phyloP scores from a whole-genome alignment of 495 filamentous ascomycete species.

The Xylaria venustula region DNA sequence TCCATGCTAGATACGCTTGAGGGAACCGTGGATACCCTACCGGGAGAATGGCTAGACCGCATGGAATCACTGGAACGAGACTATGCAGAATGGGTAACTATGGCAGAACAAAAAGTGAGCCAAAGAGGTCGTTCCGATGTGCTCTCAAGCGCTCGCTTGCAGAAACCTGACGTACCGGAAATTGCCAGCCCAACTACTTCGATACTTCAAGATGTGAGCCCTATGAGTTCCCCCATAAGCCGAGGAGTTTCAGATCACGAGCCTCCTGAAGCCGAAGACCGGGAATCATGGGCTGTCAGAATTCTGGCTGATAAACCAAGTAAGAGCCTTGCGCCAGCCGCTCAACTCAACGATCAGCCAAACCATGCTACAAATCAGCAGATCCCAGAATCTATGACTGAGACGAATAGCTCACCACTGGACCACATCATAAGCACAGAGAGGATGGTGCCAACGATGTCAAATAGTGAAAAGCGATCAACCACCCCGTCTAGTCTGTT shows the following conservation, averaged over 20 bases:
- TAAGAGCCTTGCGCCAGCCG: background rate
- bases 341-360: background rate
- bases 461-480: background rate
- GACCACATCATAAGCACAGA: background rate
- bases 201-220: slow-evolving; percentile 21
- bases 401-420: background rate
- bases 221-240: slow-evolving; percentile 9
- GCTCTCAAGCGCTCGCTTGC: background rate
- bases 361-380: background rate
- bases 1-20: slow-evolving; percentile 81
- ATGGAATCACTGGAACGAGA: slow-evolving; percentile 77
- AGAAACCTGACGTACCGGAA: slow-evolving; percentile 11
- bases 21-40: slow-evolving; percentile 76
- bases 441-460: background rate
- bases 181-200: slow-evolving; percentile 20
- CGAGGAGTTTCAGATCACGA: slow-evolving; percentile 11
- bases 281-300: slow-evolving; percentile 14
- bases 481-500: background rate
- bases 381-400: background rate
- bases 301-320: slow-evolving; percentile 13
- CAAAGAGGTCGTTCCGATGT: slow-evolving; percentile 31
- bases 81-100: slow-evolving; percentile 72
- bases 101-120: slow-evolving; percentile 39
- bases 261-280: slow-evolving; percentile 11
- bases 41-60: slow-evolving; percentile 81